A percentile compares a stretch with the other conserved stretches of the same genome.
Evolutionary conservation across 2,329 filamentous ascomycete genomes (phyloP).

Genomic region (Nemania sp.): DNA sequence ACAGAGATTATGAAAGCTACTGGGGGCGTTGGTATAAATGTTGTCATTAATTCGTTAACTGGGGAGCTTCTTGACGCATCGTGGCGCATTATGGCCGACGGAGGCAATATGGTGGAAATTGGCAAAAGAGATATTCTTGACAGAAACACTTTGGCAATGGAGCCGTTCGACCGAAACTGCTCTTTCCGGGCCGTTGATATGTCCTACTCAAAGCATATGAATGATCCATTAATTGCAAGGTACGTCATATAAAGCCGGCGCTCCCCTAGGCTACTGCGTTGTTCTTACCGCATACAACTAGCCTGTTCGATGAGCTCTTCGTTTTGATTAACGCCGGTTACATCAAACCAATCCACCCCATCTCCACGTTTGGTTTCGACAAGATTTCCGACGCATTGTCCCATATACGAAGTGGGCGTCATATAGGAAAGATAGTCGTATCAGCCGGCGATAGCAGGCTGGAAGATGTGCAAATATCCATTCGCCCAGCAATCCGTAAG

Average conservation of each 20-base stretch:
- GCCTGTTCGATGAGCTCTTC: constrained; percentile 33
- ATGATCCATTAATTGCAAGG: neutral
- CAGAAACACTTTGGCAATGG: constrained; percentile 38
- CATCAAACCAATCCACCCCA: constrained; percentile 49
- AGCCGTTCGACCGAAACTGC: constrained; percentile 41
- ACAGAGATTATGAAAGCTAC: constrained; percentile 45
- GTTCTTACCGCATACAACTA: neutral
- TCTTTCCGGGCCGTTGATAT: constrained; percentile 41
- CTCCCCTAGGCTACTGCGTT: neutral
- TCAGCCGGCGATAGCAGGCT: constrained; percentile 23
- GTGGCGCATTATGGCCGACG: constrained; percentile 38
- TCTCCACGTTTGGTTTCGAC: constrained; percentile 47
- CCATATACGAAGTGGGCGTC: constrained; percentile 51
- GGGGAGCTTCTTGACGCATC: constrained; percentile 41
- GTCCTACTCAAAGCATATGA: constrained; percentile 24
- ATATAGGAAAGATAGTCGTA: constrained; percentile 57
- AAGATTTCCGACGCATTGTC: constrained; percentile 48
- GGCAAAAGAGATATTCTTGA: constrained; percentile 41
- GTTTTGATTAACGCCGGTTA: constrained; percentile 33
- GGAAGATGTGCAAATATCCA: constrained; percentile 43
- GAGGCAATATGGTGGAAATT: constrained; percentile 42
- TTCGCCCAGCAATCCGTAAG: constrained; percentile 34
- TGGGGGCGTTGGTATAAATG: constrained; percentile 44
- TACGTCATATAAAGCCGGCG: neutral
- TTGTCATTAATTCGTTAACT: constrained; percentile 40